Evolutionary conservation across 192 early-diverging fungal species (phyloP).

Genomic region (Backusella westeae): DNA sequence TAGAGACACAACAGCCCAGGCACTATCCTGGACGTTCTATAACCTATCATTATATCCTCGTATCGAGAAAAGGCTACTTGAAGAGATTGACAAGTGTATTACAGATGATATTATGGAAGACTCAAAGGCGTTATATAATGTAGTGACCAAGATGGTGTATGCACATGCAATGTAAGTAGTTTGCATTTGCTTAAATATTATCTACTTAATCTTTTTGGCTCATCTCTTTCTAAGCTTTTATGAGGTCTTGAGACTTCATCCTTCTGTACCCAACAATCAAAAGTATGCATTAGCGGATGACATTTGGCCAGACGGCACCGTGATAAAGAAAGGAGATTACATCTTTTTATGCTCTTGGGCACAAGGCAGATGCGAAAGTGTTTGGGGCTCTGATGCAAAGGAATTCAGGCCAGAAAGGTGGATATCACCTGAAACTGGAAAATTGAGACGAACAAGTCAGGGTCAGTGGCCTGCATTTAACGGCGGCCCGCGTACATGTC

Average conservation of each 20-base stretch:
- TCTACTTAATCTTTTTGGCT: neutral
- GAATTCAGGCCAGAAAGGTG: slow-evolving; percentile 46
- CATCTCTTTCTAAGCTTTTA: neutral
- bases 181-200: neutral
- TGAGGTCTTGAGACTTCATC: slow-evolving; percentile 40
- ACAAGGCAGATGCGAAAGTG: slow-evolving; percentile 31
- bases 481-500: slow-evolving; percentile 47
- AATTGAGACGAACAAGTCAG: slow-evolving; percentile 25
- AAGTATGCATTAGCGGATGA: slow-evolving; percentile 43
- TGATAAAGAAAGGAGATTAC: slow-evolving; percentile 39
- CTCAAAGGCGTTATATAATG: slow-evolving; percentile 19
- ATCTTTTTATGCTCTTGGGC: slow-evolving; percentile 34
- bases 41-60: slow-evolving; percentile 36
- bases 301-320: slow-evolving; percentile 44
- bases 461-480: slow-evolving; percentile 51
- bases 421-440: slow-evolving; percentile 30
- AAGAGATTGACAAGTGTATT: slow-evolving; percentile 31
- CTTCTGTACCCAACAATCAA: slow-evolving; percentile 42
- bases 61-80: slow-evolving; percentile 36
- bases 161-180: slow-evolving; percentile 29
- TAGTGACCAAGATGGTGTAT: slow-evolving; percentile 32
- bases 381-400: slow-evolving; percentile 41
- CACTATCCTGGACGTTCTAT: slow-evolving; percentile 49
- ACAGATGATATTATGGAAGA: slow-evolving; percentile 20
- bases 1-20: slow-evolving; percentile 43